Evolutionary conservation across 2,329 filamentous ascomycete species (phyloP).

Genomic region (Grosmannia serpens): DNA sequence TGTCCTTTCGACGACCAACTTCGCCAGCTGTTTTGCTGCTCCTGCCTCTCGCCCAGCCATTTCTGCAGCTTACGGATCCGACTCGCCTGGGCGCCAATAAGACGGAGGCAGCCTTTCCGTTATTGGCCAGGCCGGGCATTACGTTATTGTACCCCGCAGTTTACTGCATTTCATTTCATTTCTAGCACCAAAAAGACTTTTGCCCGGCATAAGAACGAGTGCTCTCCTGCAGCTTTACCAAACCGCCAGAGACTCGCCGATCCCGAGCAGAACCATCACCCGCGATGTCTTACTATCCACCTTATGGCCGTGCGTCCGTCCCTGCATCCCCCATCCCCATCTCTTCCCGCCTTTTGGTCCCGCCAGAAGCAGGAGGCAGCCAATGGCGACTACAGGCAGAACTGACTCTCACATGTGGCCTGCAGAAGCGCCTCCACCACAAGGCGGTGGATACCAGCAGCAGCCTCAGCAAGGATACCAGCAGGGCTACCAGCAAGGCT

Average conservation of each 20-base stretch:
- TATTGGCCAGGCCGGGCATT: not conserved
- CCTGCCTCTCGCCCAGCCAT: not conserved
- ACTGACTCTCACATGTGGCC: not conserved
- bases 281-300: conserved; percentile 25
- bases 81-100: not conserved
- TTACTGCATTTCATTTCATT: not conserved
- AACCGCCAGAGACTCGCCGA: not conserved
- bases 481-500: conserved; percentile 9
- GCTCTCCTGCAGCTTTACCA: not conserved
- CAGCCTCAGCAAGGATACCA: conserved; percentile 18
- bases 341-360: not conserved
- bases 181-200: not conserved
- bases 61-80: not conserved
- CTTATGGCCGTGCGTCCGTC: conserved; percentile 23
- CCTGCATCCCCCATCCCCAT: not conserved
- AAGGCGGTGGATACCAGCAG: conserved; percentile 10
- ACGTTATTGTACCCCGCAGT: not conserved
- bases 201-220: not conserved
- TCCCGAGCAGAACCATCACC: not conserved
- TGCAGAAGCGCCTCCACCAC: conserved; percentile 9
- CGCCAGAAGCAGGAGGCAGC: not conserved
- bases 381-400: not conserved
- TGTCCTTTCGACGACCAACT: too few species aligned
- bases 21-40: not conserved
- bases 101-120: not conserved